phyloP scores from a whole-genome alignment of 2,329 filamentous ascomycete genomes.

The Trichoderma atrobrunneum region DNA sequence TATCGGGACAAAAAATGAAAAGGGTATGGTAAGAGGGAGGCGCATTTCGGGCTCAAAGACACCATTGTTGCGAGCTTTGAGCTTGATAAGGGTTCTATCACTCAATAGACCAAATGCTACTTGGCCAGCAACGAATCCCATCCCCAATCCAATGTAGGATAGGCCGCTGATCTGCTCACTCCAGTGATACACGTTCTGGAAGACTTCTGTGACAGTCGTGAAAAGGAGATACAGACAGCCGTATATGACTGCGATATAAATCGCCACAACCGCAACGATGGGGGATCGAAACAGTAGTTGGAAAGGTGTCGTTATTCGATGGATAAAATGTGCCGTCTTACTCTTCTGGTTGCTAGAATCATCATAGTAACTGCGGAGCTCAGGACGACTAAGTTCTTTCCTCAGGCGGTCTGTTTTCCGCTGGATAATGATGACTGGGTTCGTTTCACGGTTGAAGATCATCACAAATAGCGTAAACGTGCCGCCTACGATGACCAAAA shows the following conservation, averaged over 20 bases:
- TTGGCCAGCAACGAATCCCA: conserved; percentile 43
- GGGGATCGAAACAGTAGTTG: conserved; percentile 49
- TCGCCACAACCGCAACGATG: conserved; percentile 44
- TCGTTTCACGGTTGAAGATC: conserved; percentile 40
- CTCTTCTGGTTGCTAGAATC: conserved; percentile 26
- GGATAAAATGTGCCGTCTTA: conserved; percentile 23
- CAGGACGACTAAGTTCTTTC: conserved; percentile 43
- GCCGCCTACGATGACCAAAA: conserved; percentile 40
- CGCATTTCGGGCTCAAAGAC: conserved; percentile 32
- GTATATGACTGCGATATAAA: conserved; percentile 13
- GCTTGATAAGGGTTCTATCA: conserved; percentile 40
- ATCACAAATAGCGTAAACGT: conserved; percentile 27
- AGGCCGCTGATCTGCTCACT: conserved; percentile 38
- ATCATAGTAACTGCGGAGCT: conserved; percentile 46
- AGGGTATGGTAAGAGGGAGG: conserved; percentile 34
- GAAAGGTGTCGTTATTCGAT: conserved; percentile 53
- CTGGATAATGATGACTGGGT: conserved; percentile 47
- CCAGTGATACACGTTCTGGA: conserved; percentile 31
- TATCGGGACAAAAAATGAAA: conserved; percentile 32
- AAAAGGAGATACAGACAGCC: conserved; percentile 10
- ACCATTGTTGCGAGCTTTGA: conserved; percentile 29
- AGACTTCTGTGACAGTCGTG: conserved; percentile 48
- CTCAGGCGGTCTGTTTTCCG: conserved; percentile 46
- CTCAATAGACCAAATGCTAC: conserved; percentile 40
- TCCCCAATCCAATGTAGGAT: conserved; percentile 47